Base-by-base conservation (phyloP, 129 eudicot species). In the Heracleum sosnowskyi region DNA sequence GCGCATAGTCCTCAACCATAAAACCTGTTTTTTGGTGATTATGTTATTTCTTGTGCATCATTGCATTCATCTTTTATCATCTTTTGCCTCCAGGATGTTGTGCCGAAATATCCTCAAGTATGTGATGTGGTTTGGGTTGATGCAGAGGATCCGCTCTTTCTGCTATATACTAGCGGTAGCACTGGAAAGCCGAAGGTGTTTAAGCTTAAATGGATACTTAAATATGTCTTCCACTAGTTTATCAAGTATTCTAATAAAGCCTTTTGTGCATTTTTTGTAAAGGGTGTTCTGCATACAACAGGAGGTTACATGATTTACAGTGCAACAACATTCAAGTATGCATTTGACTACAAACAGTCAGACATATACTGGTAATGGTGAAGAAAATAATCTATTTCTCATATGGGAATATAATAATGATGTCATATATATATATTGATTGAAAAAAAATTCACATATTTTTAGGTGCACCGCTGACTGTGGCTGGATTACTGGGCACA, bases 401-500 rank as follows among this genome's bases (percentile, higher is more conserved):
- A 6, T 37, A 7, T 36, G n/a, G 51, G 28, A 72, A 5, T 55
- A 79, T 37, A 45, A n/a, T 4, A 3, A 24, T 72, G 0, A 3
- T 24, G 22, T 26, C 20, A 28, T 44, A 10, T 74, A 28, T 44
- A 10, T 74, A 49, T 47, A 71, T 53, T 71, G 20, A 36, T 31
- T n/a, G 31, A 35, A 31, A 51, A 63, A 15, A 31, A 68, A 37
- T 41, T 71, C 79, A 35, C 74, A 45, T 74, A 80, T 35, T n/a
- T 86, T 17, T 79, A 96, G 99, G 99, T 92, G 97, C 82, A 96
- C 99, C 7, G 99, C 99, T 79, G 99, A 96, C 81, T 96, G 99
- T 89, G 99, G 99, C 79, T 96, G 99, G 99, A 96, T 96, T 78
- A 92, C 99, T 82, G 99, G 99, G 51, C 99, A 96, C 82, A 96